A percentile compares a stretch with the other conserved stretches of the same genome.
These are phyloP conservation scores for Plasmodium berghei DNA, from an alignment of 169 alveolate genomes.

Conservation along the genomic window DNA sequence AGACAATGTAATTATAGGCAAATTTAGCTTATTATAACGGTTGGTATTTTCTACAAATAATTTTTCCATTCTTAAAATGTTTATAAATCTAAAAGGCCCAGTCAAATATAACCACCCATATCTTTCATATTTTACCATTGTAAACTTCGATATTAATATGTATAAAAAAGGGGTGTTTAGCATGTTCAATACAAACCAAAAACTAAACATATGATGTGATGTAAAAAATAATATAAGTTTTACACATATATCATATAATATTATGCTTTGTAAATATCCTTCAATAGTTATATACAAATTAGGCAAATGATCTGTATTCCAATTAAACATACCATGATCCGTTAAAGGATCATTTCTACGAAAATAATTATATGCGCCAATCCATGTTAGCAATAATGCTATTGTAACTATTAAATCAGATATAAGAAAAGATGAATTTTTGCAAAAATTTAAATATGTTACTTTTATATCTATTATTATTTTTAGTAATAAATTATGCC, in stretches of 20 bases:
- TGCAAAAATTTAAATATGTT: conserved; percentile 39
- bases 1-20: conserved; percentile 35
- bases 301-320: conserved; percentile 61
- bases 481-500: conserved; percentile 38
- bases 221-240: conserved; percentile 45
- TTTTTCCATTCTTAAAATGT: conserved; percentile 62
- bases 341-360: conserved; percentile 20
- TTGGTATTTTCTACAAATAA: conserved; percentile 24
- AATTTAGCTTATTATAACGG: conserved; percentile 34
- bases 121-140: conserved; percentile 4
- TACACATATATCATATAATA: conserved; percentile 57
- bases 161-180: conserved; percentile 71
- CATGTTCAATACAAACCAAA: conserved; percentile 54
- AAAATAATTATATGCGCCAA: conserved; percentile 28
- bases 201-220: conserved; percentile 54
- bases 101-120: conserved; percentile 57
- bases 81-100: conserved; percentile 65
- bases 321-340: conserved; percentile 72
- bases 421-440: conserved; percentile 59
- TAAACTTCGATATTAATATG: conserved; percentile 24
- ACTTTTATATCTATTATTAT: conserved; percentile 37
- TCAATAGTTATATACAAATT: conserved; percentile 32
- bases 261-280: conserved; percentile 65
- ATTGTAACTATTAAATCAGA: conserved; percentile 57
- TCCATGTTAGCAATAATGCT: conserved; percentile 30